Conservation (phyloP, 192 early-diverging fungal genomes). For the Entomortierella chlamydospora region DNA sequence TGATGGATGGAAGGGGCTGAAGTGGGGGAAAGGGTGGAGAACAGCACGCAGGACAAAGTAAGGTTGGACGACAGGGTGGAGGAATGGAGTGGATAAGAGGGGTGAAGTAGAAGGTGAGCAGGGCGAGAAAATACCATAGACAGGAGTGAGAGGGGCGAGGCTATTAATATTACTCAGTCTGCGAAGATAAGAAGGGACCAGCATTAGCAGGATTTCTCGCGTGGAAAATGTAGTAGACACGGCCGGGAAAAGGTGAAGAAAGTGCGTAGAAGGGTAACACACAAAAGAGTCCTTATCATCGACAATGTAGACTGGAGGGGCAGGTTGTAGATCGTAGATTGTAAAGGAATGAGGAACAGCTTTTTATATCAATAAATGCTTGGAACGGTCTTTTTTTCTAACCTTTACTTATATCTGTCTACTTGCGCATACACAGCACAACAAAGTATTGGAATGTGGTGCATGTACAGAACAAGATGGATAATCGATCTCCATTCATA, state of each 20-base stretch:
- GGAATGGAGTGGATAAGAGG: neutral
- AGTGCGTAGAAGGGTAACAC: neutral
- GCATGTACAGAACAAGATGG: conserved; percentile 13
- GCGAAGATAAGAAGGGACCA: neutral
- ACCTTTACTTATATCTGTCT: neutral
- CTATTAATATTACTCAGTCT: neutral
- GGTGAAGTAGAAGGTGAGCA: conserved; percentile 6
- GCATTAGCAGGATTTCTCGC: conserved; percentile 24
- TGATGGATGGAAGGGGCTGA: neutral
- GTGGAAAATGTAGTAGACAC: conserved; percentile 23
- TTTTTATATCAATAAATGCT: no score
- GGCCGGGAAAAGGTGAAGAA: neutral
- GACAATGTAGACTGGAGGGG: neutral
- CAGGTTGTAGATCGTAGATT: no score
- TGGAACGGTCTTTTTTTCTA: neutral
- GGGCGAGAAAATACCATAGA: neutral
- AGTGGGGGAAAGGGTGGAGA: conserved; percentile 5
- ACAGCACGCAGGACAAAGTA: neutral
- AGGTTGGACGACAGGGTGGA: conserved; percentile 8
- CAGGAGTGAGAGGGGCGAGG: neutral
- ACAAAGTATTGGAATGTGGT: conserved; percentile 40
- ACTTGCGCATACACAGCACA: neutral
- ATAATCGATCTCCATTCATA: neutral
- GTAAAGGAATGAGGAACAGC: conserved; percentile 11
- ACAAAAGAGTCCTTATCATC: neutral